phyloP scores from a whole-genome alignment of 768 basidiomycete genomes.

The Harrya chromipes region DNA sequence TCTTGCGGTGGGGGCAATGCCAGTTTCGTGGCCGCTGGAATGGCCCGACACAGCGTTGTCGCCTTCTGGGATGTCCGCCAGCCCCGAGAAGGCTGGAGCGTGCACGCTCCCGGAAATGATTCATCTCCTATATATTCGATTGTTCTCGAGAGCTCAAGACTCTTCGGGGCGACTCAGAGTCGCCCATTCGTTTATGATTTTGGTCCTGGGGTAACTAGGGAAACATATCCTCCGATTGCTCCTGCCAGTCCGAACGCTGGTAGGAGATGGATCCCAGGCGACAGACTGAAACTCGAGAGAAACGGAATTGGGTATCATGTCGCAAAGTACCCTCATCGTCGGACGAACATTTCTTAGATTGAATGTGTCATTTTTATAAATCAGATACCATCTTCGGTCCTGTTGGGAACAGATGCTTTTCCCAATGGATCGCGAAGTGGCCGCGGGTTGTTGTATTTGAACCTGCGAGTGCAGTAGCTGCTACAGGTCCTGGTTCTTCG shows the following conservation, averaged over 20 bases:
- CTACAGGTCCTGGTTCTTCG: background rate
- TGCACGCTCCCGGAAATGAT: constrained; percentile 78
- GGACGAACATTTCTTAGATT: constrained; percentile 9
- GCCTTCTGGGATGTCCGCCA: constrained; percentile 80
- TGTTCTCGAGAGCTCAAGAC: constrained; percentile 69
- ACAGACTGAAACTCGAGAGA: constrained; percentile 30
- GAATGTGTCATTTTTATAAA: background rate
- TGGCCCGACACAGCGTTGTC: constrained; percentile 72
- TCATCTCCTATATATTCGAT: constrained; percentile 75
- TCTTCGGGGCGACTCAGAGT: constrained; percentile 77
- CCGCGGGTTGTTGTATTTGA: too few species aligned
- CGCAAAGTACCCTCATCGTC: constrained; percentile 42
- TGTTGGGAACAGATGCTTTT: too few species aligned
- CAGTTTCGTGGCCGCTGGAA: constrained; percentile 70
- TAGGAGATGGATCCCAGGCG: constrained; percentile 14
- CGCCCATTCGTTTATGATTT: constrained; percentile 80
- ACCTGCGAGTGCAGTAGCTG: background rate
- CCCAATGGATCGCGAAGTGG: too few species aligned
- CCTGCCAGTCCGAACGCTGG: constrained; percentile 24
- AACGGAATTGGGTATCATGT: constrained; percentile 50
- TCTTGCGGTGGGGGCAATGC: constrained; percentile 69
- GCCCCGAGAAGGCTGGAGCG: constrained; percentile 64
- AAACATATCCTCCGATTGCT: constrained; percentile 50
- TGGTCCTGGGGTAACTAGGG: constrained; percentile 54
- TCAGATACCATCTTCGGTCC: too few species aligned